A percentile compares a stretch with the other conserved stretches of the same genome.
These are phyloP conservation scores for sweet orange (Citrus sinensis) DNA, from an alignment of 345 rosid species.

Conservation along the genomic window DNA sequence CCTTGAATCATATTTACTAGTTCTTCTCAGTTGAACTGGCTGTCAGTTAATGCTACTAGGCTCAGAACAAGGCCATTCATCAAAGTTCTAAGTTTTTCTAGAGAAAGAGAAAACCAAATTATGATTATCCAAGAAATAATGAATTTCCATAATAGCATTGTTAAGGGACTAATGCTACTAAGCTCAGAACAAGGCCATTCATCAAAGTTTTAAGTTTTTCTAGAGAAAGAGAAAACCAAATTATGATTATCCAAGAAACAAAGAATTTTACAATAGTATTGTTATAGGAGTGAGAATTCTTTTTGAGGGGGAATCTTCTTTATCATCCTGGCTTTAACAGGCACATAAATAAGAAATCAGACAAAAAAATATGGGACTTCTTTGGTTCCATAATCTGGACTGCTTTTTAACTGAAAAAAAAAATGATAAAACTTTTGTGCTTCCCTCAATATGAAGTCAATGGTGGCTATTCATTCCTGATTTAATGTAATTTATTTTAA, in stretches of 20 bases:
- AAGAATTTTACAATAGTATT: background rate
- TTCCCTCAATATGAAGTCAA: background rate
- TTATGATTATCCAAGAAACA: background rate
- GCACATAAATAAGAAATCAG: background rate
- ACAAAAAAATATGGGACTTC: background rate
- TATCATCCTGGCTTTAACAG: background rate
- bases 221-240: background rate
- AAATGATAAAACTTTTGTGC: background rate
- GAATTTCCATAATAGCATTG: background rate
- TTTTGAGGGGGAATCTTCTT: background rate
- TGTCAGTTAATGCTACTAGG: background rate
- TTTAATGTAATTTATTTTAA: background rate
- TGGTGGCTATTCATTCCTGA: background rate
- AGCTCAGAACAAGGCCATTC: background rate
- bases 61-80: background rate
- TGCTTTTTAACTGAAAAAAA: background rate
- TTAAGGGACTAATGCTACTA: background rate
- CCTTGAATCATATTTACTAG: background rate
- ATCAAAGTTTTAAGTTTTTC: background rate
- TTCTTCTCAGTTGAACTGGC: background rate
- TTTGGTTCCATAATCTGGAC: background rate
- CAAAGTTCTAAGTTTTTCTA: background rate
- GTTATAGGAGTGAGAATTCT: background rate
- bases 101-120: background rate
- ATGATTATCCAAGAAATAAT: background rate